Evolutionary conservation across 306 rosid species (phyloP).

Genomic region (Cicer yamashitae): DNA sequence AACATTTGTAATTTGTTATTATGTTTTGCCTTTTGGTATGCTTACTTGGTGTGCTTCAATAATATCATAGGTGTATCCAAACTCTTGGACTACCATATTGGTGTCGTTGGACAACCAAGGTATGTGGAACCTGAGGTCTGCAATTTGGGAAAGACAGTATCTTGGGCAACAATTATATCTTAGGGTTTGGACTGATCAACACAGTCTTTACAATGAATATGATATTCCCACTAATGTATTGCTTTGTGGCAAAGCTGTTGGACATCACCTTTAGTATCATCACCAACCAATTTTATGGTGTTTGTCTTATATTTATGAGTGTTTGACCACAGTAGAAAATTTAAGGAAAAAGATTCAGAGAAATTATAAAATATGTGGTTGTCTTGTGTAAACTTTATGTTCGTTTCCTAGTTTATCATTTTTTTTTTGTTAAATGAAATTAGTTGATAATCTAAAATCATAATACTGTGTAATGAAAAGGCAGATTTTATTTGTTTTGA

Average conservation of each 20-base stretch:
- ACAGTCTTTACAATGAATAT: slow-evolving; percentile 72
- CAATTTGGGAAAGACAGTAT: slow-evolving; percentile 94
- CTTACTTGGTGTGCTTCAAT: background rate
- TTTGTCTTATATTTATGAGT: slow-evolving; percentile 55
- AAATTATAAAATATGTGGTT: slow-evolving; percentile 23
- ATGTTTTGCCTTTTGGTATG: slow-evolving; percentile 12
- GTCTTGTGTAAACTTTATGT: slow-evolving; percentile 7
- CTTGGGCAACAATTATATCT: slow-evolving; percentile 93
- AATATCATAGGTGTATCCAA: slow-evolving; percentile 75
- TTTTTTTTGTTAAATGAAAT: too few relatives aligned
- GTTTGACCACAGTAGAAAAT: slow-evolving; percentile 53
- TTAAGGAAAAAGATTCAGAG: slow-evolving; percentile 15
- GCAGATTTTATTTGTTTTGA: too few relatives aligned
- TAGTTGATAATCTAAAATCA: background rate
- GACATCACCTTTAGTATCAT: slow-evolving; percentile 51
- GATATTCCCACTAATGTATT: slow-evolving; percentile 75
- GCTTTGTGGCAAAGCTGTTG: slow-evolving; percentile 85
- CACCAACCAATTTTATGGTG: slow-evolving; percentile 8
- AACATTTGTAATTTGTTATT: background rate
- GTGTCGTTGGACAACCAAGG: slow-evolving; percentile 97
- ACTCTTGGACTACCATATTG: slow-evolving; percentile 80
- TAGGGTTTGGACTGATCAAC: slow-evolving; percentile 76
- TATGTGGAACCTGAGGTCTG: slow-evolving; percentile 97
- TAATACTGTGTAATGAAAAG: background rate
- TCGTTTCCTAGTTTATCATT: too few relatives aligned